Conservation (phyloP, 495 filamentous ascomycete genomes). For the Opeltia flavorubescens region DNA sequence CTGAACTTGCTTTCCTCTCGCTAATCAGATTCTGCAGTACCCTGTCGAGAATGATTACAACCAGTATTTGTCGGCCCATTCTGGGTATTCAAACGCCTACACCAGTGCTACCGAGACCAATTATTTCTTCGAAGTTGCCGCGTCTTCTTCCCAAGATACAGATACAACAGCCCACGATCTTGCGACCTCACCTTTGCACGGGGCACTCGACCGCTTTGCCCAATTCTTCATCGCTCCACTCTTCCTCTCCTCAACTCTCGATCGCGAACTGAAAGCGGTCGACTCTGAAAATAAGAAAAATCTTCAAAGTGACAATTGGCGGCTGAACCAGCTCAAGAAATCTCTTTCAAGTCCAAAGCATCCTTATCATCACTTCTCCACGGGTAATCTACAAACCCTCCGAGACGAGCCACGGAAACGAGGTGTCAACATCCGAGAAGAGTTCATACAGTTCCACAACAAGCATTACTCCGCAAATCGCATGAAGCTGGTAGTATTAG, state of each 20-base stretch:
- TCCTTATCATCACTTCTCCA: constrained; percentile 93
- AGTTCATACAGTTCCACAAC: constrained; percentile 88
- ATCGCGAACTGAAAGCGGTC: constrained; percentile 82
- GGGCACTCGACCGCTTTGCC: constrained; percentile 87
- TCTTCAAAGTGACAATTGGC: constrained; percentile 88
- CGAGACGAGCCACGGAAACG: constrained; percentile 69
- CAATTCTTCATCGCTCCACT: constrained; percentile 94
- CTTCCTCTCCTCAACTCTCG: constrained; percentile 78
- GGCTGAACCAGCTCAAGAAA: constrained; percentile 83
- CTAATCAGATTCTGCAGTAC: constrained; percentile 36
- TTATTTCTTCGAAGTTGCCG: constrained; percentile 93
- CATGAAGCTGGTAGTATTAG: constrained; percentile 90
- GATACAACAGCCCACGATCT: constrained; percentile 26
- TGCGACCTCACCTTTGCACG: constrained; percentile 62
- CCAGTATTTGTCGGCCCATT: constrained; percentile 77
- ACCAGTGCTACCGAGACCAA: constrained; percentile 90
- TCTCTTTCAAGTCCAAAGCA: constrained; percentile 79
- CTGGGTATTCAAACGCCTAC: constrained; percentile 87
- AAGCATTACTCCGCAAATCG: constrained; percentile 88
- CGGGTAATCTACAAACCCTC: constrained; percentile 79
- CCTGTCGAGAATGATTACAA: constrained; percentile 94
- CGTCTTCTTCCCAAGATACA: constrained; percentile 30
- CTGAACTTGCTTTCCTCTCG: background rate
- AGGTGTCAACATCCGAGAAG: constrained; percentile 77
- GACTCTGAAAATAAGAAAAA: constrained; percentile 99